Base-by-base conservation (phyloP, 2,329 filamentous ascomycete genomes). In the Colletotrichum incanum region DNA sequence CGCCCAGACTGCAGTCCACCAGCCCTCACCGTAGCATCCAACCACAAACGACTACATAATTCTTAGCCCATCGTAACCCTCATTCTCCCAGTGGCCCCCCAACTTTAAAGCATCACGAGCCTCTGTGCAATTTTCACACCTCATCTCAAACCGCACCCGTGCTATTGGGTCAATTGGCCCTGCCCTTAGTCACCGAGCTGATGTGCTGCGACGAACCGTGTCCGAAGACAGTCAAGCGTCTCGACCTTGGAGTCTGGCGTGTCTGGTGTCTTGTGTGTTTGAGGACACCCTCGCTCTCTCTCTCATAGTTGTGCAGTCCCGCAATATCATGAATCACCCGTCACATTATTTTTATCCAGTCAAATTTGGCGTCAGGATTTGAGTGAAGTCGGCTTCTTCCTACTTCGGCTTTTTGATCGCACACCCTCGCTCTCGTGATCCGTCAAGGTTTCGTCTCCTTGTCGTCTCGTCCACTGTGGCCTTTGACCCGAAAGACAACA, bases 71-170 rank as follows among this genome's bases (percentile, higher is more conserved):
- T 64, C 45, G 65, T 68, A 72, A 72, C 45, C 45, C 37, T 72
- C 67, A 55, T 61, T 4, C 41, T 41, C 55, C 55, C 39, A 56
- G 63, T 67, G 68, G 49, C 41, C 52, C 58, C 31, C 28, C 31
- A 68, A 72, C 69, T 68, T 59, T 63, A 68, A 71, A 68, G 69
- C 69, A 64, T 72, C 69, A 72, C 69, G 69, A 72, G 69, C 69
- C 58, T 58, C 65, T 62, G 18, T 63, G 58, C 69, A 68, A 55
- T 72, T 72, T 72, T 72, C 65, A 68, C 58, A 52, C 65, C 52
- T 72, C 69, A 59, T 72, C 69, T 72, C 65, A 72, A 72, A 72
- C 65, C 50, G 65, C 65, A 67, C 50, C 69, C 58, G 69, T 72
- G 65, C 65, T 52, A 68, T 64, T 71, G 65, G 50, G 58, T 68